These are phyloP conservation scores for Botryosphaeria dothidea DNA, from an alignment of 2,329 filamentous ascomycete genomes.

Conservation along the genomic window DNA sequence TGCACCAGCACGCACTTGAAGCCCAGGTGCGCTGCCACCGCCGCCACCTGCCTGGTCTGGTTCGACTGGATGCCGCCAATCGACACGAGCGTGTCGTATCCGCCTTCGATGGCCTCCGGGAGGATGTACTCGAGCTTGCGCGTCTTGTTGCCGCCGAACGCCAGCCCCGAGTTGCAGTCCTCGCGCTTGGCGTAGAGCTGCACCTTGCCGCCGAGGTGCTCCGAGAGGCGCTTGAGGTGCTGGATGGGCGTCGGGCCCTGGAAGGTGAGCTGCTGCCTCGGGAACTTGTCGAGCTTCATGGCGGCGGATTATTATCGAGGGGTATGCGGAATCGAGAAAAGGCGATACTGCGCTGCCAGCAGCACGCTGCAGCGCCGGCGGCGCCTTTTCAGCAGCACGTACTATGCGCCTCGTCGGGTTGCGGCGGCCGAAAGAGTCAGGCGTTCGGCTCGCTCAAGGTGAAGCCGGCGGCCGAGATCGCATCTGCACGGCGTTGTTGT, in stretches of 20 bases:
- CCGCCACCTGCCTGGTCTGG: conserved; percentile 68
- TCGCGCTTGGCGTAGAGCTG: conserved; percentile 71
- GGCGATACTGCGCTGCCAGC: background rate
- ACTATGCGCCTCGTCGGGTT: background rate
- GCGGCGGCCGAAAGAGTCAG: background rate
- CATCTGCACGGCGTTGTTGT: background rate
- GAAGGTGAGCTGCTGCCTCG: conserved; percentile 52
- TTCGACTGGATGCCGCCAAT: conserved; percentile 71
- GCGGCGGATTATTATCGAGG: background rate
- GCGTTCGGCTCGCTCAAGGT: background rate
- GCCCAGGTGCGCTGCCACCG: conserved; percentile 60
- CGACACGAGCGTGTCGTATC: conserved; percentile 63
- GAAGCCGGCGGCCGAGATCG: conserved; percentile 8
- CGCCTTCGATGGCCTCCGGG: conserved; percentile 60
- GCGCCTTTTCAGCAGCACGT: conserved; percentile 6
- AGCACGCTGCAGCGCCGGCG: background rate
- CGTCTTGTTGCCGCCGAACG: conserved; percentile 69
- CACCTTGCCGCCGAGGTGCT: conserved; percentile 60
- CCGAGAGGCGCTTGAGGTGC: conserved; percentile 63
- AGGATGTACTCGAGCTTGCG: conserved; percentile 71
- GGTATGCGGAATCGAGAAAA: background rate
- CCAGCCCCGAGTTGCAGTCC: conserved; percentile 68
- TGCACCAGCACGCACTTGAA: conserved; percentile 61
- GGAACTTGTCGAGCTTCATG: conserved; percentile 20
- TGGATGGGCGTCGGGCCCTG: conserved; percentile 71